Percentiles rank a stretch among this genome's conserved stretches.
These are phyloP conservation scores for Hordeum pubiflorum DNA, from an alignment of 202 grass and related monocot genomes.

Conservation along the genomic window DNA sequence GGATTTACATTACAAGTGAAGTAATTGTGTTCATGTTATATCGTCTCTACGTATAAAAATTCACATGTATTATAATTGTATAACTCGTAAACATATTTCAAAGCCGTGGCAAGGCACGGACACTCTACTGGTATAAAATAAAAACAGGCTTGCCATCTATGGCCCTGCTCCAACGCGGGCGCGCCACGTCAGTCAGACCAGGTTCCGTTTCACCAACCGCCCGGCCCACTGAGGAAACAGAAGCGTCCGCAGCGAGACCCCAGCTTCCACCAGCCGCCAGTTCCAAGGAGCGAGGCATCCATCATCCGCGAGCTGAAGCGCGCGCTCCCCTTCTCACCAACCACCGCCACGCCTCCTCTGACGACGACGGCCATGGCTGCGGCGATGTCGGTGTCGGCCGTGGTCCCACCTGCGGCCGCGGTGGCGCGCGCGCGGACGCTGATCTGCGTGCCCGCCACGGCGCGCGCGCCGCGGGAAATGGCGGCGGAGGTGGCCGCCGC, in stretches of 20 bases:
- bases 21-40: too few species aligned
- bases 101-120: too few species aligned
- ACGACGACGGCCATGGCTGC: constrained; percentile 8
- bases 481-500: constrained; percentile 49
- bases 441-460: constrained; percentile 68
- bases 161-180: too few species aligned
- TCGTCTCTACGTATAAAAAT: too few species aligned
- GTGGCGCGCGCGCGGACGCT: constrained; percentile 41
- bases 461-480: constrained; percentile 66
- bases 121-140: too few species aligned
- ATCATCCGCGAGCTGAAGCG: neutral
- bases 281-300: neutral
- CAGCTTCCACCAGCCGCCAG: neutral
- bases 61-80: too few species aligned
- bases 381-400: constrained; percentile 33
- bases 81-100: too few species aligned
- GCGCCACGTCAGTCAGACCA: too few species aligned
- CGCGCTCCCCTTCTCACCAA: constrained; percentile 10
- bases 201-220: neutral
- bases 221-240: neutral
- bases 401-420: constrained; percentile 3
- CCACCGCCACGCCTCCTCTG: neutral
- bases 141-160: too few species aligned
- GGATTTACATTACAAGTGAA: too few species aligned
- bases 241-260: neutral